Evolutionary conservation across 2,329 filamentous ascomycete genomes (phyloP).

Genomic region (Fusarium newnesense): DNA sequence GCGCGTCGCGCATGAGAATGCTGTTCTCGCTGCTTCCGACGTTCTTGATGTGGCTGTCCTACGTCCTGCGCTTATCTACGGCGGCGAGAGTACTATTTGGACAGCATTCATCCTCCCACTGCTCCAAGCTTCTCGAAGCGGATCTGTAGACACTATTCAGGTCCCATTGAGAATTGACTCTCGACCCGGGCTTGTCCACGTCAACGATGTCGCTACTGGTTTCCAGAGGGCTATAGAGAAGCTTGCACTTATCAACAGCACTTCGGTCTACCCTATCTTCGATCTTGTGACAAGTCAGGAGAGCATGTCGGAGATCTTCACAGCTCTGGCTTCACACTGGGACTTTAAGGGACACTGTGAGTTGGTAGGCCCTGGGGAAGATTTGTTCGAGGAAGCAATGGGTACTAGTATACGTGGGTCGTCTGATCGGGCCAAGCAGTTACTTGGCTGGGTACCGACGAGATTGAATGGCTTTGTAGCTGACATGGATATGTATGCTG

Average conservation of each 20-base stretch:
- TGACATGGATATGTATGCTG: background rate
- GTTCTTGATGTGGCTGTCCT: background rate
- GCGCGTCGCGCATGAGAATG: background rate
- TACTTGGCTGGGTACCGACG: fast-evolving
- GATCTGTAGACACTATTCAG: fast-evolving
- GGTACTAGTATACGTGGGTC: background rate
- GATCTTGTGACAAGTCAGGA: background rate
- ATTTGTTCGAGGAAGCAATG: background rate
- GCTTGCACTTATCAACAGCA: background rate
- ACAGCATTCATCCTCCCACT: background rate
- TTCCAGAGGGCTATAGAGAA: background rate
- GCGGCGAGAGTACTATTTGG: background rate
- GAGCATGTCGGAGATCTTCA: fast-evolving
- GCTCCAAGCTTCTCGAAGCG: fast-evolving
- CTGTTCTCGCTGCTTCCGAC: background rate
- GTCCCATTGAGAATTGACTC: background rate
- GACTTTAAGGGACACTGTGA: fast-evolving
- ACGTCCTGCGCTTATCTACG: background rate
- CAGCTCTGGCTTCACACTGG: fast-evolving
- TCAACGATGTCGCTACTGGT: background rate
- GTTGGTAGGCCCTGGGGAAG: background rate
- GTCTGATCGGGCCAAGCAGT: background rate
- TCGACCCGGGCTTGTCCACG: background rate
- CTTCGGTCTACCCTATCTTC: background rate
- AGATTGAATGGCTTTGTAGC: background rate